Percentiles rank a stretch among this genome's conserved stretches.
Evolutionary conservation across 2,329 filamentous ascomycete species (phyloP).

Genomic region (Emmonsiellopsis sp.): DNA sequence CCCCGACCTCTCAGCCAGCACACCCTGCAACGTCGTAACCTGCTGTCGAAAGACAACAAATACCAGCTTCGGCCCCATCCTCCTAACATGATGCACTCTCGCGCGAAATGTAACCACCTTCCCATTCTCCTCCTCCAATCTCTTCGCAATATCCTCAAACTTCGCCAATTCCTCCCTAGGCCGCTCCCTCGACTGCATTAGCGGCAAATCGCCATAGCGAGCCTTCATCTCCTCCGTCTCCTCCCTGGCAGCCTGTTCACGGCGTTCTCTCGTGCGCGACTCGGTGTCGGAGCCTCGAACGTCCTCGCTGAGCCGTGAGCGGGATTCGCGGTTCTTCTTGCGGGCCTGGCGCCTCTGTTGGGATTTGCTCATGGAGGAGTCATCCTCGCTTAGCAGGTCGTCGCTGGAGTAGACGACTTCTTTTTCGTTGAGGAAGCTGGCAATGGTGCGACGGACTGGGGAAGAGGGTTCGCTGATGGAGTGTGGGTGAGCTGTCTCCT

Average conservation of each 20-base stretch:
- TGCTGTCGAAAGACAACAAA: slow-evolving; percentile 84
- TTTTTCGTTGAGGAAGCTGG: slow-evolving; percentile 31
- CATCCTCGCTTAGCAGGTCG: slow-evolving; percentile 26
- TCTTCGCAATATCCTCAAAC: slow-evolving; percentile 41
- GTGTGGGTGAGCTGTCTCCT: slow-evolving; percentile 13
- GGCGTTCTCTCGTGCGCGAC: slow-evolving; percentile 29
- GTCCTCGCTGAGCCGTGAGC: slow-evolving; percentile 27
- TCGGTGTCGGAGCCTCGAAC: slow-evolving; percentile 26
- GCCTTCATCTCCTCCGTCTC: slow-evolving; percentile 51
- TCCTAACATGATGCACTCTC: slow-evolving; percentile 68
- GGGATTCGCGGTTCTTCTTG: slow-evolving; percentile 28
- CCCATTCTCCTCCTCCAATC: slow-evolving; percentile 40
- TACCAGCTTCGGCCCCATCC: slow-evolving; percentile 71
- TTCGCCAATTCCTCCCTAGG: slow-evolving; percentile 39
- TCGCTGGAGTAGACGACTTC: slow-evolving; percentile 36
- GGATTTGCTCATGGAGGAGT: slow-evolving; percentile 34
- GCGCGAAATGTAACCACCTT: slow-evolving; percentile 59
- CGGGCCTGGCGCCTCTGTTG: slow-evolving; percentile 35
- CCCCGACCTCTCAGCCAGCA: slow-evolving; percentile 55
- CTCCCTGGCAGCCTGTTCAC: slow-evolving; percentile 41
- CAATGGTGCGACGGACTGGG: slow-evolving; percentile 32
- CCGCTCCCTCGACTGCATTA: slow-evolving; percentile 50
- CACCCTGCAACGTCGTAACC: slow-evolving; percentile 73
- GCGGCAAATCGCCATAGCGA: slow-evolving; percentile 49
- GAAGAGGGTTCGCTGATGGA: slow-evolving; percentile 18